A percentile compares a stretch with the other conserved stretches of the same genome.
phyloP scores from a whole-genome alignment of 2,329 filamentous ascomycete genomes.

The Parastagonospora nodorum region DNA sequence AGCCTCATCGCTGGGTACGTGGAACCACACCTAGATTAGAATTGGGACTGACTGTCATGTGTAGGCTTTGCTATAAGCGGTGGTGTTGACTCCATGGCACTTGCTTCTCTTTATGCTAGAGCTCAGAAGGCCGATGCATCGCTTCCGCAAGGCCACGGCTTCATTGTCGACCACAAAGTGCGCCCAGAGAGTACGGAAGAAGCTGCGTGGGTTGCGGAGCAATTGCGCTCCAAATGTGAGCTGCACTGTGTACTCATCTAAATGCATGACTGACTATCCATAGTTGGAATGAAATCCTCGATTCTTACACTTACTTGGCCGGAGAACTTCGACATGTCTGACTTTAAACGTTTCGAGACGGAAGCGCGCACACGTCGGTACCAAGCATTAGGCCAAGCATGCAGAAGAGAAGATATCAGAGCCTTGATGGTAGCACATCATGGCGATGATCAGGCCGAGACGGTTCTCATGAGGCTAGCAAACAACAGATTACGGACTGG shows the following conservation, averaged over 20 bases:
- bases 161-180: slow-evolving; percentile 67
- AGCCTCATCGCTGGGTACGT: slow-evolving; percentile 20
- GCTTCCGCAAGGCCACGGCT: slow-evolving; percentile 52
- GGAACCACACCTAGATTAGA: not conserved
- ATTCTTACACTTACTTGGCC: slow-evolving; percentile 48
- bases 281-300: slow-evolving; percentile 38
- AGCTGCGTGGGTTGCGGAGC: slow-evolving; percentile 56
- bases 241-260: not conserved
- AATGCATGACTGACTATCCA: slow-evolving; percentile 11
- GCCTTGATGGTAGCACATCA: slow-evolving; percentile 84
- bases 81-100: slow-evolving; percentile 96
- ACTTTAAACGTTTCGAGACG: slow-evolving; percentile 73
- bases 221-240: slow-evolving; percentile 53
- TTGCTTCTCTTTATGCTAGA: slow-evolving; percentile 72
- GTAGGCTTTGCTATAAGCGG: slow-evolving; percentile 79
- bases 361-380: slow-evolving; percentile 76
- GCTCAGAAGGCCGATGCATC: slow-evolving; percentile 8
- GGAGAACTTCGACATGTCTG: slow-evolving; percentile 42
- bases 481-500: slow-evolving; percentile 71
- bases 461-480: slow-evolving; percentile 77
- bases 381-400: slow-evolving; percentile 68
- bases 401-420: slow-evolving; percentile 56
- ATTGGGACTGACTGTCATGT: slow-evolving; percentile 3
- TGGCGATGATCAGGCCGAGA: slow-evolving; percentile 89
- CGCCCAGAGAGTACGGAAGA: slow-evolving; percentile 61